These are phyloP conservation scores for Liriodendron chinense DNA, from an alignment of 164 flowering plant species.

Conservation along the genomic window DNA sequence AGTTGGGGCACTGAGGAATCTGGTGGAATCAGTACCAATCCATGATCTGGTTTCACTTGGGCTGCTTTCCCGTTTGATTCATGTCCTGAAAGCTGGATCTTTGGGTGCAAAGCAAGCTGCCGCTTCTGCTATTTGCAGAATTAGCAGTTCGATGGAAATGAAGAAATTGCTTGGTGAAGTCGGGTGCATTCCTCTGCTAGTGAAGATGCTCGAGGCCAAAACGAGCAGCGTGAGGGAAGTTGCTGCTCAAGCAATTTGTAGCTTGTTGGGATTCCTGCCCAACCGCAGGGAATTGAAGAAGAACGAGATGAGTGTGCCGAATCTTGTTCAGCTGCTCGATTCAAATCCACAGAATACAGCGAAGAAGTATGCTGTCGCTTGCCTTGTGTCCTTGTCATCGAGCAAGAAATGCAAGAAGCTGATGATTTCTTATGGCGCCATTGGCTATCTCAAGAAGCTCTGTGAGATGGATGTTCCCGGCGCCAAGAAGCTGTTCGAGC, in stretches of 20 bases:
- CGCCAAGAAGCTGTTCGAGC: constrained; percentile 76
- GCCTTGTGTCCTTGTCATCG: constrained; percentile 56
- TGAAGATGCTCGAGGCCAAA: constrained; percentile 79
- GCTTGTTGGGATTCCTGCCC: constrained; percentile 42
- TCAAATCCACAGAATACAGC: constrained; percentile 80
- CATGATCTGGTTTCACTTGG: constrained; percentile 50
- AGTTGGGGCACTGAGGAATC: constrained; percentile 74
- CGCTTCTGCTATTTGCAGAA: constrained; percentile 58
- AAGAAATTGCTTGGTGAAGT: constrained; percentile 66
- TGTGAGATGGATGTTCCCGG: constrained; percentile 78
- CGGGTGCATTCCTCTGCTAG: constrained; percentile 68
- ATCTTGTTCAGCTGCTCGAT: constrained; percentile 77
- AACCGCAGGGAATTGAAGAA: constrained; percentile 65
- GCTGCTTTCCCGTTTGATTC: constrained; percentile 63
- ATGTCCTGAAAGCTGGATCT: constrained; percentile 75
- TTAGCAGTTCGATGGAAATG: constrained; percentile 60
- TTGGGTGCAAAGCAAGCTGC: constrained; percentile 82
- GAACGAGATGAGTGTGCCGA: constrained; percentile 75
- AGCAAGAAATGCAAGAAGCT: constrained; percentile 79
- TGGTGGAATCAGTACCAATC: constrained; percentile 48
- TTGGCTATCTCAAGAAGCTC: constrained; percentile 88
- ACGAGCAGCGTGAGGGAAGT: constrained; percentile 61
- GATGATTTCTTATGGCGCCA: constrained; percentile 90
- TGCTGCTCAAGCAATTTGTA: constrained; percentile 72
- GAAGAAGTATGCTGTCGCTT: constrained; percentile 74